phyloP scores from a whole-genome alignment of 1,284 basidiomycete genomes.

The Boletus albobrunnescens region DNA sequence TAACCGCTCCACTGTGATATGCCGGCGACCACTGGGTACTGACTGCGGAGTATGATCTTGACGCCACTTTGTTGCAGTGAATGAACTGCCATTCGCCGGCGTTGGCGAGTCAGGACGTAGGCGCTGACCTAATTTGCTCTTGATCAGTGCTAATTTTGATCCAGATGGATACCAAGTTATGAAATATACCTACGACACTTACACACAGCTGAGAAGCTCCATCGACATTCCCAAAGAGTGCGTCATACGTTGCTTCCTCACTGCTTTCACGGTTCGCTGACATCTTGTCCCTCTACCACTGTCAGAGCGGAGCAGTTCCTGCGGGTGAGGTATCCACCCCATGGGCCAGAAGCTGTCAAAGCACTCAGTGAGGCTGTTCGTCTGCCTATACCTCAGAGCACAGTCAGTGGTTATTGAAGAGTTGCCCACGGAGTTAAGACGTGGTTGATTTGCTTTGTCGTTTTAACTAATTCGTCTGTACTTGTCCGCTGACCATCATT shows the following conservation, averaged over 20 bases:
- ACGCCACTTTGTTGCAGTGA: conserved; percentile 7
- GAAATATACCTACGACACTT: conserved; percentile 45
- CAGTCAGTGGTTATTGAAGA: conserved; percentile 1
- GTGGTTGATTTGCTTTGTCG: neutral
- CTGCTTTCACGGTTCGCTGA: neutral
- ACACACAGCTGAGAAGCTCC: conserved; percentile 44
- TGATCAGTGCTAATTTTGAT: conserved; percentile 3
- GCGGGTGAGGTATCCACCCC: conserved; percentile 22
- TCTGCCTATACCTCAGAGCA: conserved; percentile 18
- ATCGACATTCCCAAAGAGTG: conserved; percentile 42
- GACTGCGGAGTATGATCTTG: neutral
- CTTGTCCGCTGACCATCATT: too few relatives aligned
- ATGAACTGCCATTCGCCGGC: conserved; percentile 29
- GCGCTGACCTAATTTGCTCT: conserved; percentile 29
- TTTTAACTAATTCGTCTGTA: neutral
- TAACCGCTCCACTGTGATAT: neutral
- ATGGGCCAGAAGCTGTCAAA: conserved; percentile 17
- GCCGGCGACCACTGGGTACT: neutral
- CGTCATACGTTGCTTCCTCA: conserved; percentile 12
- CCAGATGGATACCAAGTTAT: conserved; percentile 42
- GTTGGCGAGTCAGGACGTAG: conserved; percentile 45
- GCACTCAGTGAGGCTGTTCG: conserved; percentile 6
- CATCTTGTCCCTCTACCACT: neutral
- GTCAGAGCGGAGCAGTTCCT: conserved; percentile 23
- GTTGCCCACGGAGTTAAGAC: neutral